Base-by-base conservation (phyloP, 2,329 filamentous ascomycete species). In the Fusarium avenaceum region DNA sequence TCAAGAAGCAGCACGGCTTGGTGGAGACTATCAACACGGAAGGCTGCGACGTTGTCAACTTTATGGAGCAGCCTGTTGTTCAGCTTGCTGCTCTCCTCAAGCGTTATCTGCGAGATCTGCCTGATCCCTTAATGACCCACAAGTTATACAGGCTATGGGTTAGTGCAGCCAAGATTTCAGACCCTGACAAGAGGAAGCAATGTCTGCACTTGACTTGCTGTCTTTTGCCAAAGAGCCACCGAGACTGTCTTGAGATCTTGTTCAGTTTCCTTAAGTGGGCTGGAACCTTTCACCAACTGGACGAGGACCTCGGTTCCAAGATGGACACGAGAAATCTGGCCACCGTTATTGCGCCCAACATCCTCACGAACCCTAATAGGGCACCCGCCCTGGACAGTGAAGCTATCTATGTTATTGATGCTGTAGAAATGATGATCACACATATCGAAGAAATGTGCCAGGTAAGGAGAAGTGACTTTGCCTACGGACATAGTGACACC, bases 311-410 rank as follows among this genome's bases (percentile, higher is more conserved):
- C 22, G 96, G 96, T 26, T 97, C 95, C 72, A 97, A 98, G 85
- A 99, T 99, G 96, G 96, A 99, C 77, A 92, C 97, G 53, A 94
- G 97, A 82, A 99, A 99, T 76, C 86, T 99, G 67, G 93, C 96
- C 5, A 98, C 96, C 4, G 96, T 99, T 67, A 97, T 99, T 79
- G 94, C 95, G 7, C 96, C 96, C 0, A 99, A 99, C 74, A 93
- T 99, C 65, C 85, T 97, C 14, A 94, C 92, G 72, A 92, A 90
- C 69, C 84, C 84, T 70, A 81, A 86, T 42, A 91, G 90, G 76
- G 86, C 85, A 48, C 84, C 86, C 8, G 88, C 87, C 43, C 87
- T 94, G 68, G 95, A 96, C 71, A 89, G 90, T 74, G 94, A 97
- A 72, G 96, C 94, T 65, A 97, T 98, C 82, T 87, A 92, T 74